These are phyloP conservation scores for Verbena officinalis DNA, from an alignment of 257 asterid genomes.

Conservation along the genomic window DNA sequence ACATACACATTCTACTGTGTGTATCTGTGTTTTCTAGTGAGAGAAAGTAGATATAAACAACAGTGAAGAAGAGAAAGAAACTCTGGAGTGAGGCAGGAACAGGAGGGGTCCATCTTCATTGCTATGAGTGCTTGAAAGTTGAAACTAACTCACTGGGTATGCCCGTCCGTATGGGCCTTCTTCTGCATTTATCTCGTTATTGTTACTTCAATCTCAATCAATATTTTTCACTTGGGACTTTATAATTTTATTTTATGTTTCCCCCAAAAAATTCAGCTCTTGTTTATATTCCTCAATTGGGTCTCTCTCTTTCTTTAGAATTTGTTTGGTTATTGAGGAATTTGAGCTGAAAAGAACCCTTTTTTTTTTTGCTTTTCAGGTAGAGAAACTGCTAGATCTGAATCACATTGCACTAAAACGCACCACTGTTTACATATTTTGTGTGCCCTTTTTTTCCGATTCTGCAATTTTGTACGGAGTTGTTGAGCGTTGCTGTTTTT, in stretches of 20 bases:
- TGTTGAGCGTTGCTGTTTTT: constrained; percentile 21
- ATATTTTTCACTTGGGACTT: constrained; percentile 41
- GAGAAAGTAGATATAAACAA: constrained; percentile 2
- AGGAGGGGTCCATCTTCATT: constrained; percentile 52
- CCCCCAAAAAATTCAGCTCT: neutral
- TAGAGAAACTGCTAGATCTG: constrained; percentile 66
- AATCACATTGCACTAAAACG: constrained; percentile 38
- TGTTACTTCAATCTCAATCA: constrained; percentile 61
- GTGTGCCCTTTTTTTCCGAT: constrained; percentile 13
- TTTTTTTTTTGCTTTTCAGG: constrained; percentile 39
- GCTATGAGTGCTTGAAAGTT: constrained; percentile 38
- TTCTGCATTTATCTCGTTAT: constrained; percentile 25
- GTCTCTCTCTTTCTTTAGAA: constrained; percentile 24
- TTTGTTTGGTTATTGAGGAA: constrained; percentile 24
- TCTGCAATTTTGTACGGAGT: constrained; percentile 16
- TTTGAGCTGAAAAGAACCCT: constrained; percentile 22
- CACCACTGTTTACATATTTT: constrained; percentile 23
- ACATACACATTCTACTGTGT: constrained; percentile 10
- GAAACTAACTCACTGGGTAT: constrained; percentile 46
- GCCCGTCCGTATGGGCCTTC: constrained; percentile 21
- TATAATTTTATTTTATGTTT: neutral
- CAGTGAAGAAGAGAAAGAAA: constrained; percentile 22
- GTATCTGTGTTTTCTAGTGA: constrained; percentile 23
- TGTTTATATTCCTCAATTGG: constrained; percentile 29
- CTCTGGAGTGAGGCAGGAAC: constrained; percentile 24